Conservation (phyloP, 768 basidiomycete genomes). For the Suillus plorans region DNA sequence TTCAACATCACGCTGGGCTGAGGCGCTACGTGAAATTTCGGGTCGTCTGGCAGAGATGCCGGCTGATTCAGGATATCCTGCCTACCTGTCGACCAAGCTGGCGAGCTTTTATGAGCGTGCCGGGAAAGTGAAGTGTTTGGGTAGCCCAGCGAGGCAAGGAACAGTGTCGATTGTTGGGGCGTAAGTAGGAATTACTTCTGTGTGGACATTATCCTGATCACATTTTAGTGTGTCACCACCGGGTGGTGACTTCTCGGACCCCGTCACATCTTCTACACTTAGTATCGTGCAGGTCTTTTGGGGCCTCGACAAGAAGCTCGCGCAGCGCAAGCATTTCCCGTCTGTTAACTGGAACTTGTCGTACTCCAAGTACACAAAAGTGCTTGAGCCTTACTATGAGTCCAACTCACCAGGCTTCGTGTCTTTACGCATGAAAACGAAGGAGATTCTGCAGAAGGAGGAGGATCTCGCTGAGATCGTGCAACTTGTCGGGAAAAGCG, state of each 20-base stretch:
- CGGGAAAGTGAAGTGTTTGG: conserved; percentile 91
- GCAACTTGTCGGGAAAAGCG: conserved; percentile 98
- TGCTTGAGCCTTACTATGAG: conserved; percentile 92
- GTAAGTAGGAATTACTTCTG: conserved; percentile 50
- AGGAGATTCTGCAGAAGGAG: conserved; percentile 98
- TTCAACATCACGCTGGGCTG: conserved; percentile 98
- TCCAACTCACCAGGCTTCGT: conserved; percentile 91
- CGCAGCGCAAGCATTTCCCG: conserved; percentile 98
- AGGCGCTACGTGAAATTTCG: conserved; percentile 98
- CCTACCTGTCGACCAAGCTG: conserved; percentile 92
- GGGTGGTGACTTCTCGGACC: conserved; percentile 99
- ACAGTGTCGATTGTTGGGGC: conserved; percentile 99
- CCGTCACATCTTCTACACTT: conserved; percentile 95
- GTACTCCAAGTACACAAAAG: conserved; percentile 97
- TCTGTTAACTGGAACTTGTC: conserved; percentile 99
- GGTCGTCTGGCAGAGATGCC: conserved; percentile 99
- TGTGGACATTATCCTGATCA: conserved; percentile 10
- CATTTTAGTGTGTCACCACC: conserved; percentile 87
- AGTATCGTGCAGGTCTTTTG: conserved; percentile 99
- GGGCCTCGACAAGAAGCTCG: conserved; percentile 99
- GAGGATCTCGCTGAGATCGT: conserved; percentile 99
- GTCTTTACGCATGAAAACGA: conserved; percentile 86
- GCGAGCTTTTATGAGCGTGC: conserved; percentile 99
- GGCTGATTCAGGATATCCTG: conserved; percentile 98
- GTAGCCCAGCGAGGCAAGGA: conserved; percentile 83